Evolutionary conservation across 805 yeast species (phyloP).

Genomic region (Starmerella apis): DNA sequence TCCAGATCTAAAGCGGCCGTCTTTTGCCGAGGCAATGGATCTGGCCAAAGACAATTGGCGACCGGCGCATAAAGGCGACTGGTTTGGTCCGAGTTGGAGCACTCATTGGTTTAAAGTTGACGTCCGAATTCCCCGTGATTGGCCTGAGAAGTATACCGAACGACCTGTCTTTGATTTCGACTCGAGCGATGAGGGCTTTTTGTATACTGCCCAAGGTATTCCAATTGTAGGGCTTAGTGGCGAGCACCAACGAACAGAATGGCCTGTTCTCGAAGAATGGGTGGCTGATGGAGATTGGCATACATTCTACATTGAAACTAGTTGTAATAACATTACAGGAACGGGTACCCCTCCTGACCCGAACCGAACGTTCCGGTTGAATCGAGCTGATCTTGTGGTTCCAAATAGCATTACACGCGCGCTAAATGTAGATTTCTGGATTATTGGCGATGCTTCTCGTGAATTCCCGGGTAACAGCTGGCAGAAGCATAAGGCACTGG

Average conservation of each 20-base stretch:
- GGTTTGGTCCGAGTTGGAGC: constrained; percentile 93
- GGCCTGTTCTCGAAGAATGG: constrained; percentile 46
- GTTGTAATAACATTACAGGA: constrained; percentile 93
- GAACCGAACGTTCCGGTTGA: constrained; percentile 58
- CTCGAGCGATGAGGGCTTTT: constrained; percentile 72
- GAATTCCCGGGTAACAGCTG: constrained; percentile 65
- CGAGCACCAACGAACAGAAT: constrained; percentile 61
- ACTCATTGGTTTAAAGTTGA: constrained; percentile 83
- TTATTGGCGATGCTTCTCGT: constrained; percentile 81
- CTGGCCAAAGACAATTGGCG: constrained; percentile 37
- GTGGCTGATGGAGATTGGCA: constrained; percentile 48
- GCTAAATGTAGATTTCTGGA: constrained; percentile 71
- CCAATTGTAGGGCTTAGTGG: constrained; percentile 81
- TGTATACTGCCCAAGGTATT: constrained; percentile 54
- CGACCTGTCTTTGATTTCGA: constrained; percentile 71
- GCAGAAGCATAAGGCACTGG: constrained; percentile 76
- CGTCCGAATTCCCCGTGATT: constrained; percentile 51
- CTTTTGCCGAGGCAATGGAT: constrained; percentile 48
- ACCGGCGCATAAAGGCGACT: constrained; percentile 46
- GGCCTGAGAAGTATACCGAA: constrained; percentile 43
- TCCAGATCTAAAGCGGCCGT: constrained; percentile 57
- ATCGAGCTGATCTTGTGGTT: constrained; percentile 63
- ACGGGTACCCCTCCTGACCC: constrained; percentile 61
- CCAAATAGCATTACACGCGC: constrained; percentile 76
- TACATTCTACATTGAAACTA: constrained; percentile 71